These are phyloP conservation scores for Myxozyma neotropica DNA, from an alignment of 805 yeast genomes.

Conservation along the genomic window DNA sequence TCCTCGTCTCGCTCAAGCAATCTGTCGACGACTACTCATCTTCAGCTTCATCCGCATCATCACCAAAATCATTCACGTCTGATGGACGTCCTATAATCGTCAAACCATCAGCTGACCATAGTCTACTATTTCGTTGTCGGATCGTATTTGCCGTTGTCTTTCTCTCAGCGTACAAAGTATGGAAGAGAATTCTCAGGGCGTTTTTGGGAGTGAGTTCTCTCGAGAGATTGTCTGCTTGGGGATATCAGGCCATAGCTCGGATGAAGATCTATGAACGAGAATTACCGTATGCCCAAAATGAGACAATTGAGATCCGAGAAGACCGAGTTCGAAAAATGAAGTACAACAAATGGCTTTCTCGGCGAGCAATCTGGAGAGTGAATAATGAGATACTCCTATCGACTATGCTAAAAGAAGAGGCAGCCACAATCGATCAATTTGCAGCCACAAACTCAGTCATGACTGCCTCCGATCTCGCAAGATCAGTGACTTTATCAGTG, in stretches of 20 bases:
- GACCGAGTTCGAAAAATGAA: not conserved
- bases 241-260: conserved; percentile 17
- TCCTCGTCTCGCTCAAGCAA: not conserved
- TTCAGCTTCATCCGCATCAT: too few species aligned
- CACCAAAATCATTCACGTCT: conserved; percentile 9
- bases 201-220: conserved; percentile 18
- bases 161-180: conserved; percentile 9
- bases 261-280: not conserved
- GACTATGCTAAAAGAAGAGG: conserved; percentile 17
- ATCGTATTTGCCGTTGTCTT: not conserved
- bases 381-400: conserved; percentile 28
- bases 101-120: too few species aligned
- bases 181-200: conserved; percentile 21
- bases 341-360: conserved; percentile 15
- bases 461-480: conserved; percentile 15
- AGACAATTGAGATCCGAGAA: not conserved
- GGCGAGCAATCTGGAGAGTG: conserved; percentile 33
- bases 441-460: conserved; percentile 7
- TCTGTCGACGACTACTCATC: not conserved
- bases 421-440: conserved; percentile 11
- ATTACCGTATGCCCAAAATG: not conserved
- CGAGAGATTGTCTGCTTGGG: conserved; percentile 26
- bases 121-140: not conserved
- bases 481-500: conserved; percentile 15
- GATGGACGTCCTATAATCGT: not conserved